A percentile compares a stretch with the other conserved stretches of the same genome.
Conservation (phyloP, 176 grass and related monocot species). For the Triticum urartu region DNA sequence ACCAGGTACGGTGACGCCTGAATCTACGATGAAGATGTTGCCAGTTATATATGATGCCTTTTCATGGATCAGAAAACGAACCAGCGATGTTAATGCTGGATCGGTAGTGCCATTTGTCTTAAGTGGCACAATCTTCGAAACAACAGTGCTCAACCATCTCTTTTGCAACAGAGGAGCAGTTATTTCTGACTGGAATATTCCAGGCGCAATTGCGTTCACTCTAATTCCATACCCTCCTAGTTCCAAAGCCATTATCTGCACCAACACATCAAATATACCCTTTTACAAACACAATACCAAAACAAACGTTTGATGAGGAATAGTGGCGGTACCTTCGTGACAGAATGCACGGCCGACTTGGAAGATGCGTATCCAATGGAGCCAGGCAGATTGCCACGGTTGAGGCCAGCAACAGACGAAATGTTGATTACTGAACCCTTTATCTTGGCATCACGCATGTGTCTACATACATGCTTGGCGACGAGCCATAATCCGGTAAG, state of each 20-base stretch:
- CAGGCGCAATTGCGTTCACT: conserved; percentile 80
- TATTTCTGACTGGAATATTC: conserved; percentile 84
- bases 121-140: conserved; percentile 63
- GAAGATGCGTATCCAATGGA: conserved; percentile 58
- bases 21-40: conserved; percentile 74
- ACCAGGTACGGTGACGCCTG: conserved; percentile 63
- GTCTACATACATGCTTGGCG: conserved; percentile 72
- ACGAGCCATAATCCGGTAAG: conserved; percentile 82
- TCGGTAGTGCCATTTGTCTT: conserved; percentile 54
- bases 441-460: conserved; percentile 61
- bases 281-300: not conserved
- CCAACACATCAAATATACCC: not conserved
- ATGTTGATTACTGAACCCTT: conserved; percentile 81
- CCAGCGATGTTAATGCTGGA: conserved; percentile 72
- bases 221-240: conserved; percentile 67
- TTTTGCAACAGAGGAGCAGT: conserved; percentile 59
- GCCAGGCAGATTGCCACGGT: conserved; percentile 64
- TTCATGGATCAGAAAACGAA: conserved; percentile 76
- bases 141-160: conserved; percentile 61
- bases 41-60: conserved; percentile 71
- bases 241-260: conserved; percentile 87
- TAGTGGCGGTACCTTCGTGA: conserved; percentile 56
- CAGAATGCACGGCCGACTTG: conserved; percentile 65
- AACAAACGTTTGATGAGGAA: not conserved
- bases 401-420: conserved; percentile 63